phyloP scores from a whole-genome alignment of 352 stramenopile genomes.

The Phytophthora pluvialis region DNA sequence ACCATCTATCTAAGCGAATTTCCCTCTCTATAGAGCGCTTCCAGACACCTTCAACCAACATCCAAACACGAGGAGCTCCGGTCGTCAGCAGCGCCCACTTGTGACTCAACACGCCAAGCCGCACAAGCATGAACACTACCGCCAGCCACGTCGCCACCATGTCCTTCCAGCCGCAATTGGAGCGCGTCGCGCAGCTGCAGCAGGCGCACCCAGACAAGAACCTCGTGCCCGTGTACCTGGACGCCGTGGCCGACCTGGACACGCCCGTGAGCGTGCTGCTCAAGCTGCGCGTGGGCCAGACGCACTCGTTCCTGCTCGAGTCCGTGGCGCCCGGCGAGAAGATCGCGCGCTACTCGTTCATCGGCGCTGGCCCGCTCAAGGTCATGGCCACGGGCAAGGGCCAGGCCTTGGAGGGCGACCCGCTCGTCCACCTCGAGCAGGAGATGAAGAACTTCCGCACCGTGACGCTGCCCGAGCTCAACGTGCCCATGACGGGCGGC shows the following conservation, averaged over 20 bases:
- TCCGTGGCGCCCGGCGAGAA: constrained; percentile 86
- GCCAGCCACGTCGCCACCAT: constrained; percentile 29
- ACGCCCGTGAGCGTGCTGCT: constrained; percentile 90
- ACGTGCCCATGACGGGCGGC: constrained; percentile 86
- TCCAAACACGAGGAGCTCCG: constrained; percentile 2
- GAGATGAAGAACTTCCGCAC: constrained; percentile 82
- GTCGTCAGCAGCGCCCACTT: constrained; percentile 19
- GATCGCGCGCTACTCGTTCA: constrained; percentile 91
- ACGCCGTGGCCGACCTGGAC: constrained; percentile 86
- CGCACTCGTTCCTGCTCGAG: constrained; percentile 89
- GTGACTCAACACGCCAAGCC: constrained; percentile 10
- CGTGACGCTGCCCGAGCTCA: constrained; percentile 73
- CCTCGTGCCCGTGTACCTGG: constrained; percentile 85
- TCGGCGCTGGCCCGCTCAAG: constrained; percentile 84
- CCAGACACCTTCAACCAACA: constrained; percentile 12
- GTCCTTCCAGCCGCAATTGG: constrained; percentile 63
- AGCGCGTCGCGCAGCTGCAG: constrained; percentile 70
- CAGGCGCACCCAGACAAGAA: constrained; percentile 80
- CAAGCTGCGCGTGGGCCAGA: constrained; percentile 80
- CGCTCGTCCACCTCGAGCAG: constrained; percentile 76
- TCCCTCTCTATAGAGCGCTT: constrained; percentile 6
- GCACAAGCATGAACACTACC: constrained; percentile 1
- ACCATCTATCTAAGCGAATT: constrained; percentile 15
- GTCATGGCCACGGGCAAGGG: constrained; percentile 73
- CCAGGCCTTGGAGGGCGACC: constrained; percentile 67